phyloP scores from a whole-genome alignment of 371 early-diverging fungal species.

The Lichtheimia ramosa region DNA sequence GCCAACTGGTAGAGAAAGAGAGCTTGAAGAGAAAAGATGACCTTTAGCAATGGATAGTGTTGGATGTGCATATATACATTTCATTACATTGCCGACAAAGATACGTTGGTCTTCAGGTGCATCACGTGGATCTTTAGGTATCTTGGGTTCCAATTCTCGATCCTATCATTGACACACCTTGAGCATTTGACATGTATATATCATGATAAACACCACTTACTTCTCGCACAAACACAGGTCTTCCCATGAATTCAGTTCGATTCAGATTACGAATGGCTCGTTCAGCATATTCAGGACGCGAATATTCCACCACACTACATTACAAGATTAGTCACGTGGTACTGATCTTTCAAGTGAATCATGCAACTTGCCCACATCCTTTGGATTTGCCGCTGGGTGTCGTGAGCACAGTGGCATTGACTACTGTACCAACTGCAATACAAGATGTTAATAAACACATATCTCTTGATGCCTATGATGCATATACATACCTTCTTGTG shows the following conservation, averaged over 20 bases:
- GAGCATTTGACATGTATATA: neutral
- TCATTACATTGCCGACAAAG: conserved; percentile 69
- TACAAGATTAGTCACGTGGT: neutral
- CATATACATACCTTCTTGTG: conserved; percentile 65
- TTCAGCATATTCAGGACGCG: conserved; percentile 77
- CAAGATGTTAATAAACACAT: neutral
- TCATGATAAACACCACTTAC: conserved; percentile 17
- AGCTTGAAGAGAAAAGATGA: conserved; percentile 47
- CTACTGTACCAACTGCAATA: conserved; percentile 64
- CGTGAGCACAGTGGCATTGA: conserved; percentile 69
- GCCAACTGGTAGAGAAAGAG: conserved; percentile 74
- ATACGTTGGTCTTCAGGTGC: conserved; percentile 59
- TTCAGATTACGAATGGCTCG: conserved; percentile 75
- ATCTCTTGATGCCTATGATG: neutral
- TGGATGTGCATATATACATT: neutral
- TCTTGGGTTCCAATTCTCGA: conserved; percentile 53
- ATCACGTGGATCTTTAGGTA: conserved; percentile 48
- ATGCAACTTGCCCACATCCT: conserved; percentile 49
- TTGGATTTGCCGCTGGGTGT: conserved; percentile 64
- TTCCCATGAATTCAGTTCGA: conserved; percentile 72
- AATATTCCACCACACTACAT: conserved; percentile 76
- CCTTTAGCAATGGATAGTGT: neutral
- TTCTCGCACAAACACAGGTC: conserved; percentile 80
- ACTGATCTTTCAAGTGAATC: neutral
- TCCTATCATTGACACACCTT: conserved; percentile 36